Base-by-base conservation (phyloP, 225 moss, liverwort and hornwort genomes). In the Climacium dendroides region DNA sequence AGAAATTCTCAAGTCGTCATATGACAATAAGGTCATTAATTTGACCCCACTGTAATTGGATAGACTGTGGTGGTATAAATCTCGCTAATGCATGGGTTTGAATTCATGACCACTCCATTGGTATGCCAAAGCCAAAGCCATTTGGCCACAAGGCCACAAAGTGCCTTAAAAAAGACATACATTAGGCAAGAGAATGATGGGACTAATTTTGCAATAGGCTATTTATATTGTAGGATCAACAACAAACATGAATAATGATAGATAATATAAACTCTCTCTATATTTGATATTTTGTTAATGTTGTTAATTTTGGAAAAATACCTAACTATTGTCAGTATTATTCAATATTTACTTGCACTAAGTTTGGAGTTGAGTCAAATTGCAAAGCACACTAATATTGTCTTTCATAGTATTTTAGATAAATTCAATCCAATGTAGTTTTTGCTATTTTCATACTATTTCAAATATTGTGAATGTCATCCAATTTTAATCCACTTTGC, bases 31-130 rank as follows among this genome's bases (percentile, higher is more conserved):
- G n/a, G n/a, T n/a, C n/a, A n/a, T n/a, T n/a, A n/a, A n/a, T n/a
- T n/a, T n/a, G n/a, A n/a, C n/a, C n/a, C n/a, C n/a, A n/a, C n/a
- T n/a, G n/a, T n/a, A n/a, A n/a, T n/a, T n/a, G n/a, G n/a, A n/a
- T n/a, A n/a, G n/a, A n/a, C n/a, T n/a, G n/a, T n/a, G n/a, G n/a
- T n/a, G n/a, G n/a, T n/a, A n/a, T n/a, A n/a, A n/a, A n/a, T n/a
- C n/a, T n/a, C n/a, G n/a, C n/a, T n/a, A 23, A 37, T 1, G 3
- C 0, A 23, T 0, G 2, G 0, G 6, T 37, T 23, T 67, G 67
- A 69, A 69, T 7, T 23, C 13, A 69, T 4, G 3, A 39, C 3
- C 8, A 23, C 5, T 1, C 8, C 7, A 69, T 23, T 24, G 4
- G 14, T 69, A 8, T 69, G 4, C 8, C 4, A 39, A 23, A 14